Base-by-base conservation (phyloP, 2,329 filamentous ascomycete genomes). In the Apiospora malaysiana region DNA sequence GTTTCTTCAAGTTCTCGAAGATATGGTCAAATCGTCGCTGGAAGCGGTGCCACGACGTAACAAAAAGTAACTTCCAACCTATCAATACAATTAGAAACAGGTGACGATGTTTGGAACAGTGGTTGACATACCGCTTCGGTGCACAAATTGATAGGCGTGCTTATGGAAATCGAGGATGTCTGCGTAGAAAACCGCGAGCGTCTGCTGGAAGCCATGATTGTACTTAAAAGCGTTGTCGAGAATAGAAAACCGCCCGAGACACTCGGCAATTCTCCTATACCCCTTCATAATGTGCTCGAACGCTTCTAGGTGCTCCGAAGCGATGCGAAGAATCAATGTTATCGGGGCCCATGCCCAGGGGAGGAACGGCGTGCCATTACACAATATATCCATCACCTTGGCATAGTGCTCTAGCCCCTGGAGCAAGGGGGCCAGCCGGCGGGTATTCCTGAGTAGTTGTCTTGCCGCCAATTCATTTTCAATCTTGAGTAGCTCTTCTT, bases 121-220 rank as follows among this genome's bases (percentile, higher is more conserved):
- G 32, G 21, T 47, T 1, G 18, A 40, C 77, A 71, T 63, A 81
- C 80, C 68, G 21, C 75, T 79, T 40, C 79, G 72, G 0, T 79
- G 76, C 23, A 87, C 79, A 56, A 86, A 86, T 18, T 81, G 81
- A 70, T 88, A 87, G 0, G 84, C 83, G 2, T 81, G 66, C 27
- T 81, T 80, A 68, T 88, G 85, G 47, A 87, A 87, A 16, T 82
- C 72, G 0, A 87, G 76, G 25, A 87, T 85, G n/a, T 87, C 83
- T 0, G 80, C 75, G 51, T 87, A 87, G 43, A 85, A 83, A 0
- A 83, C 70, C 0, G 82, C 83, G 0, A 87, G 71, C 0, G 82
- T 79, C 14, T 81, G 73, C 45, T 86, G 82, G 43, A 87, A 82
- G 0, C 81, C 75, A 0, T 71, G 42, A 6, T 83, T 74, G 0